These are phyloP conservation scores for Caryocar brasiliense DNA, from an alignment of 441 rosid species.

Conservation along the genomic window DNA sequence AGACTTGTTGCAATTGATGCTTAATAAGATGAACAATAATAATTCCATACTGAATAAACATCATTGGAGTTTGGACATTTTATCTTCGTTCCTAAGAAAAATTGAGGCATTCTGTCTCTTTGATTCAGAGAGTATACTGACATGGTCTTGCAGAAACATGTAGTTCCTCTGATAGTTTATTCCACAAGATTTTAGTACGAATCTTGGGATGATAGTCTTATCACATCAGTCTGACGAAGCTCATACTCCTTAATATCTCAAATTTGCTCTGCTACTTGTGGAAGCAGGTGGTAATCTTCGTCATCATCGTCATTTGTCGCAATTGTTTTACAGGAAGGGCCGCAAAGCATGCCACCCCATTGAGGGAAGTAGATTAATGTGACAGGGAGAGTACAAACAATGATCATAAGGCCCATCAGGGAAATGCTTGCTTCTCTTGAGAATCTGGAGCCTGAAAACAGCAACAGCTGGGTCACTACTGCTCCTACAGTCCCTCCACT, in stretches of 20 bases:
- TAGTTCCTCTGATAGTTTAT: too few relatives aligned
- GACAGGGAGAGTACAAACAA: constrained; percentile 39
- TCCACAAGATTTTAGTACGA: too few relatives aligned
- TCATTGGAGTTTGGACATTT: too few relatives aligned
- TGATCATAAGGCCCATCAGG: constrained; percentile 66
- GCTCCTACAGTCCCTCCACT: constrained; percentile 77
- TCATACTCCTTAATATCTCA: too few relatives aligned
- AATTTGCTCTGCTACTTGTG: too few relatives aligned
- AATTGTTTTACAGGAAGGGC: constrained; percentile 19
- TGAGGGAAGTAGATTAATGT: constrained; percentile 46
- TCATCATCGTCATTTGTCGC: not conserved
- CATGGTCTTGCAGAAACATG: too few relatives aligned
- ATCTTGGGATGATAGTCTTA: too few relatives aligned
- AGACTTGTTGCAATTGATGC: not conserved
- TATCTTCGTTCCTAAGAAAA: too few relatives aligned
- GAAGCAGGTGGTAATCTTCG: constrained; percentile 21
- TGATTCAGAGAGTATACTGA: too few relatives aligned
- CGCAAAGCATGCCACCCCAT: constrained; percentile 55
- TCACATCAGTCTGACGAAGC: too few relatives aligned
- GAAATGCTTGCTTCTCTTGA: constrained; percentile 58
- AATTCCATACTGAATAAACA: too few relatives aligned
- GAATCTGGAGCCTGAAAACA: constrained; percentile 50
- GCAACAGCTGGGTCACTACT: constrained; percentile 46
- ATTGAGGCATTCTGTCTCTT: too few relatives aligned
- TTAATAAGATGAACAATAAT: not conserved